Conservation (phyloP, 2,329 filamentous ascomycete species). For the Epichloe uncinata region DNA sequence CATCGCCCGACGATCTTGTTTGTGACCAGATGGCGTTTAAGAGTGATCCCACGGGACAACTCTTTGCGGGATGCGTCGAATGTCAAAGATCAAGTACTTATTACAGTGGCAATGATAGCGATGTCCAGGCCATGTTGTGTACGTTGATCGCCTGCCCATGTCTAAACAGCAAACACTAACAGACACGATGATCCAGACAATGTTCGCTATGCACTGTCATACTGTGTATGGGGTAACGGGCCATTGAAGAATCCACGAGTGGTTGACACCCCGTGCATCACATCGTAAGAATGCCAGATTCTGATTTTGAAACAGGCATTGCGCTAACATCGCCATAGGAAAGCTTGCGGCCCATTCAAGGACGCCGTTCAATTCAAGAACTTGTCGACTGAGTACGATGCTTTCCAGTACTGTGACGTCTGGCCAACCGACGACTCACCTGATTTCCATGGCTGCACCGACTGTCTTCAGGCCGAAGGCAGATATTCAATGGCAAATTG, state of each 20-base stretch:
- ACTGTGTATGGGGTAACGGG: slow-evolving; percentile 37
- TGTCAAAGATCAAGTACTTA: slow-evolving; percentile 40
- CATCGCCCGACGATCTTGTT: slow-evolving; percentile 32
- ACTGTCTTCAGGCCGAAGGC: slow-evolving; percentile 29
- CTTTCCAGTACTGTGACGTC: slow-evolving; percentile 40
- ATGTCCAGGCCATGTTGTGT: slow-evolving; percentile 44
- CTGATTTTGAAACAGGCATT: neutral
- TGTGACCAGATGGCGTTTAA: slow-evolving; percentile 30
- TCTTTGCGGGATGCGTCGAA: slow-evolving; percentile 37
- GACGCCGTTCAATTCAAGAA: slow-evolving; percentile 35
- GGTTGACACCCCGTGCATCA: slow-evolving; percentile 35
- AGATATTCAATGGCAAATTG: slow-evolving; percentile 40
- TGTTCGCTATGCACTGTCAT: slow-evolving; percentile 39
- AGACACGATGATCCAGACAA: slow-evolving; percentile 31
- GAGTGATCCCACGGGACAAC: slow-evolving; percentile 25
- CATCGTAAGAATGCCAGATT: slow-evolving; percentile 24
- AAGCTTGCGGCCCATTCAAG: slow-evolving; percentile 37
- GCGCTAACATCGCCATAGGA: slow-evolving; percentile 25
- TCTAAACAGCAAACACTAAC: neutral
- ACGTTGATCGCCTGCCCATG: slow-evolving; percentile 16
- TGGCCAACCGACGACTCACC: slow-evolving; percentile 29
- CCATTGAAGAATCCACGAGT: slow-evolving; percentile 26
- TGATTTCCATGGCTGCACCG: slow-evolving; percentile 27
- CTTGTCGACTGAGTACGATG: slow-evolving; percentile 28
- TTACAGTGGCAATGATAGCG: slow-evolving; percentile 31